Evolutionary conservation across 257 asterid species (phyloP), one percentile per base, ranked within the genome.

Genomic region (Ocimum tenuiflorum): DNA sequence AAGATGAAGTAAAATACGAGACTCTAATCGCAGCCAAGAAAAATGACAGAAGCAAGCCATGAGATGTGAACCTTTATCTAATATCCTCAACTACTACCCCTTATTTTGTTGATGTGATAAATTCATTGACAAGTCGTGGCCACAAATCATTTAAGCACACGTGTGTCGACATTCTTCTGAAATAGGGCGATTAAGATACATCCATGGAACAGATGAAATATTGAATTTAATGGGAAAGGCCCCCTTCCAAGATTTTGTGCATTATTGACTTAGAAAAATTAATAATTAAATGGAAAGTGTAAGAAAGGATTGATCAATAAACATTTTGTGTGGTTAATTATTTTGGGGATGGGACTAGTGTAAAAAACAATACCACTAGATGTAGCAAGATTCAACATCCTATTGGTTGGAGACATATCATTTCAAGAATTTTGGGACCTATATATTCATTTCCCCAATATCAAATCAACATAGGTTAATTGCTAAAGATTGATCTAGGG

Each of bases 131-230:
- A 29, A 58, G 79, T 42, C 50, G 38, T 66, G 68, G 74, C 76
- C 81, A 60, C 68, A 70, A 67, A 80, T 36, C 20, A 63, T 41
- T 56, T 45, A 53, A 19, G 33, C 78, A 75, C 83, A 81, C 86
- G 86, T 81, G 86, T 81, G 81, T 73, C 65, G 75, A 78, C 78
- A 77, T 75, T 78, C 77, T 73, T 56, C 67, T 55, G 61, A 65
- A 77, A 60, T 75, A 14, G 72, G 70, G 66, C 18, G 71, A 48
- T 65, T 61, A 45, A 62, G 67, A 74, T 78, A 50, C 53, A 54
- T 55, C 8, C 38, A 45, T 20, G 70, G 49, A 49, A 43, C 48
- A 68, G 0, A 20, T 48, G 33, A 68, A 72, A 49, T 53, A 15
- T 14, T 15, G 49, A 76, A 65, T 61, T 67, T 67, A 60, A 53